A percentile compares a stretch with the other conserved stretches of the same genome.
phyloP scores from a whole-genome alignment of 345 rosid genomes.

The Brassica juncea region DNA sequence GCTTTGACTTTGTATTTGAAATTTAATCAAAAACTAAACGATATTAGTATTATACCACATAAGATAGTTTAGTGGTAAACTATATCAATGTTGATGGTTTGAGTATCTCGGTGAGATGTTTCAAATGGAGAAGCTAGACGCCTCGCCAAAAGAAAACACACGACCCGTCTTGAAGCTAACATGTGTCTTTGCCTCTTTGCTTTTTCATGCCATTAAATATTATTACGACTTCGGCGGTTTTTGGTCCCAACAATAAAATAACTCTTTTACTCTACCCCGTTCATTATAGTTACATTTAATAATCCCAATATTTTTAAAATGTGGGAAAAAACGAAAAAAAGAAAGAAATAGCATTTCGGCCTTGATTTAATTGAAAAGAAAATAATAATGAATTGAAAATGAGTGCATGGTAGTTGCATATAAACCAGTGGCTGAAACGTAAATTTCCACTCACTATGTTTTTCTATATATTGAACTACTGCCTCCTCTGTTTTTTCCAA shows the following conservation, averaged over 20 bases:
- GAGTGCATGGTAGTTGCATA: constrained; percentile 31
- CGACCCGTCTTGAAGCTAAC: constrained; percentile 38
- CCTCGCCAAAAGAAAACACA: constrained; percentile 23
- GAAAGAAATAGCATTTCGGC: constrained; percentile 10
- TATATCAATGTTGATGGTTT: not conserved
- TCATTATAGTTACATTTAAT: constrained; percentile 20
- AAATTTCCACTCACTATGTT: not conserved
- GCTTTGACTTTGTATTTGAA: too few relatives aligned
- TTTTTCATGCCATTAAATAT: constrained; percentile 21
- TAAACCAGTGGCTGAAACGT: constrained; percentile 40
- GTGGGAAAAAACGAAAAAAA: not conserved
- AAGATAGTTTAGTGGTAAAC: too few relatives aligned
- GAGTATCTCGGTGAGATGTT: not conserved
- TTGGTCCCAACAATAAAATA: constrained; percentile 42
- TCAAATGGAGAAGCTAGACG: constrained; percentile 5
- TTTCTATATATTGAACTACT: constrained; percentile 59
- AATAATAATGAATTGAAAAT: not conserved
- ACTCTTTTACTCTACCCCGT: constrained; percentile 7
- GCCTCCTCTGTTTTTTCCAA: constrained; percentile 36
- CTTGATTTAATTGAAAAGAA: not conserved
- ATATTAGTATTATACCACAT: too few relatives aligned
- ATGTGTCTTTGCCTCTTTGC: constrained; percentile 16
- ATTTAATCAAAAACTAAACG: too few relatives aligned
- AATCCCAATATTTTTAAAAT: not conserved
- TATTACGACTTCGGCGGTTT: constrained; percentile 19